Evolutionary conservation across 139 green algal species (phyloP).

Genomic region (Auxenochlorella protothecoides): DNA sequence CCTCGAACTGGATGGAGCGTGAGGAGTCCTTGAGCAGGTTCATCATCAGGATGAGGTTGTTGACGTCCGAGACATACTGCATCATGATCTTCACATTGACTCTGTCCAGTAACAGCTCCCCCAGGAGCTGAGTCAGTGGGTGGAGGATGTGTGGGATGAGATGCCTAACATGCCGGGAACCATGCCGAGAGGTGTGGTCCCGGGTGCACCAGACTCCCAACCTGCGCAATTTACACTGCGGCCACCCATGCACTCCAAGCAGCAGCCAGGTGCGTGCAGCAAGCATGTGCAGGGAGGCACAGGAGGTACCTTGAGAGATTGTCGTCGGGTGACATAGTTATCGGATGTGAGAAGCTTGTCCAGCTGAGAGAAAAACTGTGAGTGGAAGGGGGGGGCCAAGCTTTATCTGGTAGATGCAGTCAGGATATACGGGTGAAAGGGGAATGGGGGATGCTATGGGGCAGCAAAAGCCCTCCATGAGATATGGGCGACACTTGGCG

Average conservation of each 20-base stretch:
- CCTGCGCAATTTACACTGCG: no score
- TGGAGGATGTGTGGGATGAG: no score
- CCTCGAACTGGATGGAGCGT: constrained; percentile 89
- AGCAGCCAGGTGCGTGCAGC: no score
- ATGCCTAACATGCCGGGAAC: no score
- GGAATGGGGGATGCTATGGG: neutral
- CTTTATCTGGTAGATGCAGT: neutral
- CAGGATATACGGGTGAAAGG: no score
- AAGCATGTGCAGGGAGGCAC: no score
- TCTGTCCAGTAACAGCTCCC: constrained; percentile 82
- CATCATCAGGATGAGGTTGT: constrained; percentile 92
- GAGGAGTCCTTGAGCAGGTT: constrained; percentile 79
- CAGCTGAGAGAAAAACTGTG: constrained; percentile 74
- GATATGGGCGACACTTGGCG: no score
- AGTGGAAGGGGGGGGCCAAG: neutral
- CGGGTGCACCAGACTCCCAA: no score
- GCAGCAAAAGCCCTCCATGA: neutral
- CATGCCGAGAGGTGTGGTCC: no score
- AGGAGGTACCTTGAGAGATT: constrained; percentile 67
- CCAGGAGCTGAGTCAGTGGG: constrained; percentile 44
- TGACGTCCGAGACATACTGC: constrained; percentile 70
- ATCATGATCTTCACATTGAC: constrained; percentile 81
- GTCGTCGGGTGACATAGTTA: constrained; percentile 89
- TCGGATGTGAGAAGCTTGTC: constrained; percentile 56
- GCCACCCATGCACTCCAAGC: no score